Base-by-base conservation (phyloP, 1,284 basidiomycete genomes). In the Ceratobasidium papillatum region DNA sequence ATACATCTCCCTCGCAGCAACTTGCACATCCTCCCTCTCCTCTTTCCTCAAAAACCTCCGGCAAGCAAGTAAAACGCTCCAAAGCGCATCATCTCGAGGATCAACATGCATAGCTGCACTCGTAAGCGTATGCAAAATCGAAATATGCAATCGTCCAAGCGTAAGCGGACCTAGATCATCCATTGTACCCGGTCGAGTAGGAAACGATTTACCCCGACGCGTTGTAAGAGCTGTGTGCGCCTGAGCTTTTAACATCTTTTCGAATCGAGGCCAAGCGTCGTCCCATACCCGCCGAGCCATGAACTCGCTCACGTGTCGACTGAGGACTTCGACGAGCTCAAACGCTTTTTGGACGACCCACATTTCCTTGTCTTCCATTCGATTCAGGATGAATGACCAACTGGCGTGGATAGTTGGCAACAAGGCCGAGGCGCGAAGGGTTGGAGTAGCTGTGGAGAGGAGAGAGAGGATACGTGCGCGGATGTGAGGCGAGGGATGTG, bases 311-410 rank as follows among this genome's bases (percentile, higher is more conserved):
- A 90, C 88, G 77, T 92, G 85, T 43, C 79, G 82, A 0, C 89
- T 87, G 32, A 98, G 84, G 0, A 87, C 82, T 76, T 93, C 91
- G 19, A 97, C 83, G 41, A 96, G 84, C 1, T 82, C 83, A 0
- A 91, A 90, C 0, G 94, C 90, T 49, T 91, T 91, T 75, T 87
- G 87, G 66, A 94, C 88, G 41, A 98, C 94, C 79, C 89, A 95
- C 0, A 89, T 84, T 79, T 94, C 89, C 0, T 85, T 64, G 80
- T 96, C 74, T 25, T 83, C 81, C 12, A 98, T 84, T 7, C 96
- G 87, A 78, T 94, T 94, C 63, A 98, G 83, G 77, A 98, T 89
- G 81, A 91, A 92, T 19, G 94, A 93, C 96, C 96, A 98, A 0
- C 93, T 91, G 34, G 87, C 86, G 81, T 98, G 92, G 61, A 98